Conservation (phyloP, 2,329 filamentous ascomycete genomes). For the Monosporascus cannonballus region DNA sequence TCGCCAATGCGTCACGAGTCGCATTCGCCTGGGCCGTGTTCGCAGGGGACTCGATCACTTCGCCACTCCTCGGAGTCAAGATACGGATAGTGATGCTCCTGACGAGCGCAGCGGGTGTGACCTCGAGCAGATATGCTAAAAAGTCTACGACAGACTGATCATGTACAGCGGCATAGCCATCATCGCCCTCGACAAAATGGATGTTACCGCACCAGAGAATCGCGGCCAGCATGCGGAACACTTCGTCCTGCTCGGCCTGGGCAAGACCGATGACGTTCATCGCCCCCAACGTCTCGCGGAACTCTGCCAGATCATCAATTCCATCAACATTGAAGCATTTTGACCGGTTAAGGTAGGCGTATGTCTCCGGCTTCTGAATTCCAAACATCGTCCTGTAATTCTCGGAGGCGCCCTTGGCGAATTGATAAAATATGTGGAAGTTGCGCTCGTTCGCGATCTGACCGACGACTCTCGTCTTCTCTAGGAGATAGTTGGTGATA, state of each 20-base stretch:
- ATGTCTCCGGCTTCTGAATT: constrained; percentile 85
- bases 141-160: constrained; percentile 94
- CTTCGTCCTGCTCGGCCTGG: constrained; percentile 86
- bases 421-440: constrained; percentile 99
- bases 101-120: constrained; percentile 72
- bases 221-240: constrained; percentile 90
- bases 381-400: constrained; percentile 84
- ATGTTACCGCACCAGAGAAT: constrained; percentile 95
- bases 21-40: constrained; percentile 82
- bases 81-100: constrained; percentile 86
- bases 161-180: constrained; percentile 77
- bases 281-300: constrained; percentile 81
- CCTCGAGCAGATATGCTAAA: constrained; percentile 87
- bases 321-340: constrained; percentile 93
- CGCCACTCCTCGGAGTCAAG: constrained; percentile 61
- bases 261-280: constrained; percentile 91
- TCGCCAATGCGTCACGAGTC: constrained; percentile 85
- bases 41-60: constrained; percentile 68
- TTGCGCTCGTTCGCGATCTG: constrained; percentile 95
- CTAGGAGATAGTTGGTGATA: constrained; percentile 95
- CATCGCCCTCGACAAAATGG: constrained; percentile 82
- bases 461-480: constrained; percentile 91
- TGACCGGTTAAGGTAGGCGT: constrained; percentile 87
- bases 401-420: constrained; percentile 88
- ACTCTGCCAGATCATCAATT: constrained; percentile 88